Conservation (phyloP, 2,329 filamentous ascomycete species). For the Cadophora luteo-olivacea region DNA sequence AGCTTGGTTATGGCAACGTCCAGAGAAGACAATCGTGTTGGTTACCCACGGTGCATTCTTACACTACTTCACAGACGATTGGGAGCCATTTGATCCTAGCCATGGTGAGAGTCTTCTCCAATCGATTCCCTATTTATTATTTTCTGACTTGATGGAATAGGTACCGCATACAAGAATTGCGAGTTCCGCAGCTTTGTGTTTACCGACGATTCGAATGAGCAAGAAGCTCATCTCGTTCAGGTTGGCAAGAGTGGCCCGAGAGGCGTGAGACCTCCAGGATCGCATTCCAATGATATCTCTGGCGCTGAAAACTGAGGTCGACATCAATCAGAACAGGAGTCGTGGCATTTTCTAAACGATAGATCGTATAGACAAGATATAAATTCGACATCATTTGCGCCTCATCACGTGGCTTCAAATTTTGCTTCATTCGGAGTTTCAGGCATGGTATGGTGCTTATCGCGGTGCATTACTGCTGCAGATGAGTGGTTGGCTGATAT, state of each 20-base stretch:
- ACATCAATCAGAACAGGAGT: not conserved
- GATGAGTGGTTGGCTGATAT: conserved; percentile 13
- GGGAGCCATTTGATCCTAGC: conserved; percentile 21
- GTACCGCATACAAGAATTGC: conserved; percentile 30
- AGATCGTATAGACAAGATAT: not conserved
- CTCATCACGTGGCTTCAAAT: not conserved
- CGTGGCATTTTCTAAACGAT: not conserved
- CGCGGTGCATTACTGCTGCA: no score
- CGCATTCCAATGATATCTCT: conserved; percentile 27
- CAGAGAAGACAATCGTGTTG: conserved; percentile 29
- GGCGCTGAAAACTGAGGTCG: conserved; percentile 23
- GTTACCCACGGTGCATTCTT: conserved; percentile 35
- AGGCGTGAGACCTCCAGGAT: conserved; percentile 24
- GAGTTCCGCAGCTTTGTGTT: conserved; percentile 32
- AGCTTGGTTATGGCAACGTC: conserved; percentile 28
- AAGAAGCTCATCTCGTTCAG: conserved; percentile 29
- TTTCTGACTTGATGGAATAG: conserved; percentile 14
- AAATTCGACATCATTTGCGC: not conserved
- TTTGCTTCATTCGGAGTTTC: not conserved
- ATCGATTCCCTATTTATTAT: no score
- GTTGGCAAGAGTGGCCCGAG: conserved; percentile 21
- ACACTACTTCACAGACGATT: conserved; percentile 33
- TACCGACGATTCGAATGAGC: conserved; percentile 28
- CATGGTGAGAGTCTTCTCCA: conserved; percentile 18
- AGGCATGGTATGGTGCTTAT: not conserved